Evolutionary conservation across 257 asterid species (phyloP), one percentile per base, ranked within the genome.

Genomic region (Parsonsia alboflavescens): DNA sequence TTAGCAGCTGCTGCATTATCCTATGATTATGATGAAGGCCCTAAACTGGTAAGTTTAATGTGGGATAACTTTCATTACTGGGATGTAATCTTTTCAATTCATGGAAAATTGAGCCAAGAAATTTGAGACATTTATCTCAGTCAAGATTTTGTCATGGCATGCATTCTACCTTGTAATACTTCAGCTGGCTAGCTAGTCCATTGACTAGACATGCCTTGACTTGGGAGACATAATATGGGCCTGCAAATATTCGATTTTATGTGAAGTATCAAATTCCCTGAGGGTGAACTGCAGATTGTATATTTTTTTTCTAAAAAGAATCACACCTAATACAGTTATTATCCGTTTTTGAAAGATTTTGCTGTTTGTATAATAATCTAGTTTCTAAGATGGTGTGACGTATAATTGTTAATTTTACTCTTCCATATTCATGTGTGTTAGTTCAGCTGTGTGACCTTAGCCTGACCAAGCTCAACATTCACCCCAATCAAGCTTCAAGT

Each of bases 1-100:
- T 89, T 94, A 91, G 98, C 98, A 72, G 97, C 98, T 73, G 96
- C 96, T 45, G 90, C 99, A 64, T 86, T 94, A 70, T 88, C 93
- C n/a, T 94, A 85, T 79, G 92, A 92, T 77, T 92, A 88, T 63
- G 89, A 87, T 12, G 98, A 90, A 77, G 96, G 99, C 70, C 98
- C 99, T 39, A 94, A 93, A 84, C 78, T 94, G 93, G 99, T 92
- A 84, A 79, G 90, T 61, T 49, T 33, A 46, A 6, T 28, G 26
- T 58, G 22, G 5, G 46, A 42, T 76, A 17, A 76, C 19, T 54
- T 13, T 39, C 13, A 9, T 9, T 17, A 65, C 7, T 39, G 24
- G 59, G 1, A 7, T 3, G 17, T 12, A 48, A 21, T 48, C 26
- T 48, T 44, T 16, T 15, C n/a, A 48, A 45, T 15, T 22, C 49